Evolutionary conservation across 2,329 filamentous ascomycete genomes (phyloP).

Genomic region (Trichoderma pleuroti): DNA sequence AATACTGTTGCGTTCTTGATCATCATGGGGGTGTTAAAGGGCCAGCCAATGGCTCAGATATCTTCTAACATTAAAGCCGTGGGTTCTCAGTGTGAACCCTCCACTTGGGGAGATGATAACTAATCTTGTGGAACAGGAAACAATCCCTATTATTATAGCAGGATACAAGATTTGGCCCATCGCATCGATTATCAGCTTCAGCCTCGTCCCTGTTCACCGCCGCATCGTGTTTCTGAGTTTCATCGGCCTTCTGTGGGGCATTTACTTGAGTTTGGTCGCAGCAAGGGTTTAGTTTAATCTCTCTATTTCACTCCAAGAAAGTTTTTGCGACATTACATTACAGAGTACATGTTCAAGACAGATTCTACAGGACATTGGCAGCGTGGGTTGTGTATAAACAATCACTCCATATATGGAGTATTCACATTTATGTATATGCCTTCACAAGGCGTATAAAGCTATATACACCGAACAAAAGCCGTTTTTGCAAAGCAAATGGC

Average conservation of each 20-base stretch:
- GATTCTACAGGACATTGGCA: neutral
- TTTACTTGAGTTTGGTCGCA: conserved; percentile 50
- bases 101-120: neutral
- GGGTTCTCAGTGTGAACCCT: conserved; percentile 10
- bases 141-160: conserved; percentile 46
- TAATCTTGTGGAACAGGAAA: conserved; percentile 34
- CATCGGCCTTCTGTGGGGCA: conserved; percentile 48
- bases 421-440: conserved; percentile 1
- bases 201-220: conserved; percentile 46
- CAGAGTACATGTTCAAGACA: neutral
- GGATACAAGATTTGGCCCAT: conserved; percentile 52
- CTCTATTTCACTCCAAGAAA: neutral
- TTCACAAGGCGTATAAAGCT: neutral
- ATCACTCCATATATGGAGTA: neutral
- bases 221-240: conserved; percentile 49
- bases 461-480: neutral
- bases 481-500: neutral
- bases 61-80: conserved; percentile 38
- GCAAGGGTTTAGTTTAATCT: conserved; percentile 34
- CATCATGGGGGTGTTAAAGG: conserved; percentile 47
- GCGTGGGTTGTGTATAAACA: neutral
- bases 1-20: conserved; percentile 46
- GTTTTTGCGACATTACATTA: too few species aligned
- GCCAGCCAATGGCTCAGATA: conserved; percentile 37
- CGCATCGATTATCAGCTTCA: conserved; percentile 50